Base-by-base conservation (phyloP, 768 basidiomycete species). In the Auricularia heimuer region DNA sequence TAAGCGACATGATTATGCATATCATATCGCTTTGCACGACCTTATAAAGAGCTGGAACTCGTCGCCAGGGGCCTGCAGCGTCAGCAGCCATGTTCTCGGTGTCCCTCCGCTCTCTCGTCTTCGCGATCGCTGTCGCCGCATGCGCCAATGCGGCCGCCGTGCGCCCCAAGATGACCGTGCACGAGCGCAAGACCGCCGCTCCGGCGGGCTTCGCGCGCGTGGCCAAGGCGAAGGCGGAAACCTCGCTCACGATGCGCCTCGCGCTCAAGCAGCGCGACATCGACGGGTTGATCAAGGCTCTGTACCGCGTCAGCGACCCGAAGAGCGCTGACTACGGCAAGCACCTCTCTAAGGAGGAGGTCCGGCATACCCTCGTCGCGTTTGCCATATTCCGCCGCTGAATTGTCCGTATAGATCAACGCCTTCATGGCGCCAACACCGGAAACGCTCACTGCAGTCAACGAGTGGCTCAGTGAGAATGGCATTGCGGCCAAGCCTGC, bases 351-450 rank as follows among this genome's bases (percentile, higher is more conserved):
- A 51, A 16, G 18, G 47, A 16, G 47, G 47, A 51, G 47, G 47
- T 51, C 21, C 8, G 47, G 2, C 11, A 18, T 45, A 45, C 11
- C 16, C 10, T 18, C 6, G 14, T 21, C 47, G 7, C 16, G 47
- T 21, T 10, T 18, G 10, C 51, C 10, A 6, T 4, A 4, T 29
- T 39, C 33, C 1, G 18, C 24, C n/a, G 7, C 8, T 42, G 8
- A 8, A 42, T 8, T 42, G 39, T 60, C 10, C 29, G 37, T 44
- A 21, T n/a, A 69, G 67, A 65, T 73, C 18, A 72, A 67, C 11
- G 42, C 21, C 8, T 67, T 63, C 56, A 62, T 67, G n/a, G 61
- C 37, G 54, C 67, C 67, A 12, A 54, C 61, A 6, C 45, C 51
- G 2, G 54, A 68, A 18, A 66, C 67, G 16, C 11, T 51, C 37